These are phyloP conservation scores for Arabis hirsuta DNA, from an alignment of 345 rosid species.

Conservation along the genomic window DNA sequence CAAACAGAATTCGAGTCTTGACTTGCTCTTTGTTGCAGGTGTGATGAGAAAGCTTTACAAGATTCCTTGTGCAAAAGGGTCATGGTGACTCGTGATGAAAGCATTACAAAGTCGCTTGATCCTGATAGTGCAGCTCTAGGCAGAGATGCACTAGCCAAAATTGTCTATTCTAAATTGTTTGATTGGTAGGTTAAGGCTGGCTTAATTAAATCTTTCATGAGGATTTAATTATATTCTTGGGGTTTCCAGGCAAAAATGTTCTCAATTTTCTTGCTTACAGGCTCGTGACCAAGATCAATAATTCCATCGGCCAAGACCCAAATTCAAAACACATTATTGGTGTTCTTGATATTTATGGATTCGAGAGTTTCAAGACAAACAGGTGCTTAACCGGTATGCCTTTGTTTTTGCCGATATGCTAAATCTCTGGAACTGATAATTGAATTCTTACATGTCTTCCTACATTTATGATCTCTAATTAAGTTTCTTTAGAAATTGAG, in stretches of 20 bases:
- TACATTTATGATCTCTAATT: slow-evolving; percentile 20
- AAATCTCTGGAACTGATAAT: slow-evolving; percentile 25
- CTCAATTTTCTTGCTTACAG: slow-evolving; percentile 47
- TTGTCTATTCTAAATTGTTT: slow-evolving; percentile 88
- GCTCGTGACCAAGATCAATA: slow-evolving; percentile 91
- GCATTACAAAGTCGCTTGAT: slow-evolving; percentile 89
- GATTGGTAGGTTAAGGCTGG: slow-evolving; percentile 66
- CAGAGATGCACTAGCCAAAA: slow-evolving; percentile 96
- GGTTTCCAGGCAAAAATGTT: slow-evolving; percentile 6
- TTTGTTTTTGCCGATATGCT: slow-evolving; percentile 48
- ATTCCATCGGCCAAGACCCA: slow-evolving; percentile 91
- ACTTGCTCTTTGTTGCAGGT: slow-evolving; percentile 62
- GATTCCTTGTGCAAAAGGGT: slow-evolving; percentile 95
- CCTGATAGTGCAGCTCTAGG: slow-evolving; percentile 82
- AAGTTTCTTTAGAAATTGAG: slow-evolving; percentile 29
- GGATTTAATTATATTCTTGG: background rate
- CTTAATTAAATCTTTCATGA: background rate
- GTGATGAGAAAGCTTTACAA: slow-evolving; percentile 84
- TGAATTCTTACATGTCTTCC: background rate
- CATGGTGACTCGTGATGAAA: slow-evolving; percentile 94
- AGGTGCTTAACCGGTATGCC: slow-evolving; percentile 94
- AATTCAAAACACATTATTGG: slow-evolving; percentile 81
- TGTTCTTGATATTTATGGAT: slow-evolving; percentile 98
- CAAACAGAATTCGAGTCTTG: slow-evolving; percentile 28
- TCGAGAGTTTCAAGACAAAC: slow-evolving; percentile 99